Base-by-base conservation (phyloP, 2,329 filamentous ascomycete species). In the Cytospora leucostoma region DNA sequence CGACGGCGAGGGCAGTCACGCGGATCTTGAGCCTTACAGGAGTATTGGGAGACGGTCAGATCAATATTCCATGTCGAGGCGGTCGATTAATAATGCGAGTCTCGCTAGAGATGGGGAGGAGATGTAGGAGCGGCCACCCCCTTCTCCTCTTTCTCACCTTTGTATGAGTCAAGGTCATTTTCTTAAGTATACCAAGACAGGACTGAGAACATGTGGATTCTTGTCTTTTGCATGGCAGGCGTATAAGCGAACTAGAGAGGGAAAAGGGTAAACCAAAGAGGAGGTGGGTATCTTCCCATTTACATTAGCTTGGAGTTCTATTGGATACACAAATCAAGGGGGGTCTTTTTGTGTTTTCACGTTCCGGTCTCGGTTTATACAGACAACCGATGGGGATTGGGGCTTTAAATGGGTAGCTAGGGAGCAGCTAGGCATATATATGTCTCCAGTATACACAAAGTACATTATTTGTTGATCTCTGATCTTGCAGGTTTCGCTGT, bases 31-130 rank as follows among this genome's bases (percentile, higher is more conserved):
- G 3, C 55, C 38, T 3, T 66, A 51, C 10, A 61, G 60, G 19
- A 58, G 34, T 44, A 62, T 66, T 27, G 59, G 63, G 15, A 58
- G 49, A 27, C 52, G 63, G 33, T 62, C 63, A 7, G 52, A 66
- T 15, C 65, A 63, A n/a, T 66, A 58, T n/a, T 65, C 65, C 33
- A 52, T 49, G n/a, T 59, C 63, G 13, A 61, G 65, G 44, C 57
- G 62, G 17, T 60, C 55, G 15, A 49, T 60, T 1, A 64, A 64
- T 12, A 64, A 64, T 12, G 62, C 61, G 27, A 54, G 52, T 6
- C 27, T 55, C 32, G 58, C 58, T 13, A 55, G 58, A 49, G 58
- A 47, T 4, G 57, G 61, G n/a, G 61, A 65, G 19, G 64, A 63
- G 34, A 56, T 55, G 4, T 65, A 63, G 35, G 10, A 19, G n/a